Evolutionary conservation across 352 stramenopile species (phyloP).

Genomic region (Achlya hypogyna): DNA sequence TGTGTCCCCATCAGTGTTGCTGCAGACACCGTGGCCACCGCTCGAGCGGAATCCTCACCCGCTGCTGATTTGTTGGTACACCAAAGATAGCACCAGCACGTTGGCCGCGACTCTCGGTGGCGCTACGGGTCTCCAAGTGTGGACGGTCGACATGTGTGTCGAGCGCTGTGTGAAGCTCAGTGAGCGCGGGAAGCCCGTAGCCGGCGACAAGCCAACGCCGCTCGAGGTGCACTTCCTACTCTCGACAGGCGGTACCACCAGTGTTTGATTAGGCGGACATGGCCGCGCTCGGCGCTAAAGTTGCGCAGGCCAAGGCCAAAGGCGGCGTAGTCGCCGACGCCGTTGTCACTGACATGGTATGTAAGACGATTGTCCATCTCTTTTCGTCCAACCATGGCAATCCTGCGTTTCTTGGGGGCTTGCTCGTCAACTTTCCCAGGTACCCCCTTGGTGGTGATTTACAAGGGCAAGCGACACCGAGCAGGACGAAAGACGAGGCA

Average conservation of each 20-base stretch:
- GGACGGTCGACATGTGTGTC: conserved; percentile 34
- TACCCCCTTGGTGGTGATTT: background rate
- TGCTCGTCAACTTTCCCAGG: conserved; percentile 13
- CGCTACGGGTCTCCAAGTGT: conserved; percentile 21
- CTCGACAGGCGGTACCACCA: background rate
- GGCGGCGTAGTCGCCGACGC: conserved; percentile 32
- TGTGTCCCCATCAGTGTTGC: background rate
- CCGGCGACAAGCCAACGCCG: conserved; percentile 26
- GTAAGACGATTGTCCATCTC: background rate
- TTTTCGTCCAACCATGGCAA: background rate
- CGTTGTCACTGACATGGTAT: conserved; percentile 43
- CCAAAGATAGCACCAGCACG: background rate
- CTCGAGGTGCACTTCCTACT: conserved; percentile 32
- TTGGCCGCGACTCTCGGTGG: background rate
- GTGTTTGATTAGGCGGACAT: conserved; percentile 36
- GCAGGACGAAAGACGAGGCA: conserved; percentile 16
- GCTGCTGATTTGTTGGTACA: conserved; percentile 14
- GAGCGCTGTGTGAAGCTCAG: conserved; percentile 45
- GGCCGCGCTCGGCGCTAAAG: conserved; percentile 38
- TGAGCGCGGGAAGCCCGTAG: conserved; percentile 45
- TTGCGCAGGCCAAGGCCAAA: conserved; percentile 36
- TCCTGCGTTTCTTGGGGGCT: background rate
- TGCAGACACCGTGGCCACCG: background rate
- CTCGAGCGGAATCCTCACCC: background rate
- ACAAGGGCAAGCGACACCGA: background rate